Conservation (phyloP, 768 basidiomycete species). For the Leccinellum luteum region DNA sequence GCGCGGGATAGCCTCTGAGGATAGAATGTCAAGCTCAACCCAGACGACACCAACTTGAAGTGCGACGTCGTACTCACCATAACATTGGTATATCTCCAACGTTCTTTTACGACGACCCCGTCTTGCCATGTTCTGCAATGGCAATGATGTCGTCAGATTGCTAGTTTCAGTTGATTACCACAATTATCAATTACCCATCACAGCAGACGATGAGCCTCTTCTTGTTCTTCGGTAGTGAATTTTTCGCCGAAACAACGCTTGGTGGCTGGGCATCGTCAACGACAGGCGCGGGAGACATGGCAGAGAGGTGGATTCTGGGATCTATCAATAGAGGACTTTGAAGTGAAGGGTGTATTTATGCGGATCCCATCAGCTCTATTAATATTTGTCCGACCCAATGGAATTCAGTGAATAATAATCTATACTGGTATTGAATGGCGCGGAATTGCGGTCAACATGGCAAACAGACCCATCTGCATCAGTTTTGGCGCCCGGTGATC, state of each 20-base stretch:
- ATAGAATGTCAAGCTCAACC: not conserved
- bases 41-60: not conserved
- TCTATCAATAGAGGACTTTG: not conserved
- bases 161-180: not conserved
- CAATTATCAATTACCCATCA: slow-evolving; percentile 53
- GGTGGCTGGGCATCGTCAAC: not conserved
- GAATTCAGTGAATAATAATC: not conserved
- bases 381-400: not conserved
- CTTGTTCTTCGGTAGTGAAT: slow-evolving; percentile 18
- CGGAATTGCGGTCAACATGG: not conserved
- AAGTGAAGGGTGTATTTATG: slow-evolving; percentile 24
- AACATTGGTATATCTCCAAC: slow-evolving; percentile 55
- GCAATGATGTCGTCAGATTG: not conserved
- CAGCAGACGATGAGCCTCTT: slow-evolving; percentile 74
- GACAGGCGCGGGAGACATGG: slow-evolving; percentile 14
- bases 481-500: not conserved
- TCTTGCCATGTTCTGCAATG: slow-evolving; percentile 68
- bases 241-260: not conserved
- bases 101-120: slow-evolving; percentile 43
- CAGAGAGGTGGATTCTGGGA: not conserved
- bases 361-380: not conserved
- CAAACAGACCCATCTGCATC: not conserved
- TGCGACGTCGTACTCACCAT: slow-evolving; percentile 36
- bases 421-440: not conserved
- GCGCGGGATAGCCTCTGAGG: slow-evolving; percentile 53